phyloP scores from a whole-genome alignment of 2,329 filamentous ascomycete genomes.

The Fusarium sororula region DNA sequence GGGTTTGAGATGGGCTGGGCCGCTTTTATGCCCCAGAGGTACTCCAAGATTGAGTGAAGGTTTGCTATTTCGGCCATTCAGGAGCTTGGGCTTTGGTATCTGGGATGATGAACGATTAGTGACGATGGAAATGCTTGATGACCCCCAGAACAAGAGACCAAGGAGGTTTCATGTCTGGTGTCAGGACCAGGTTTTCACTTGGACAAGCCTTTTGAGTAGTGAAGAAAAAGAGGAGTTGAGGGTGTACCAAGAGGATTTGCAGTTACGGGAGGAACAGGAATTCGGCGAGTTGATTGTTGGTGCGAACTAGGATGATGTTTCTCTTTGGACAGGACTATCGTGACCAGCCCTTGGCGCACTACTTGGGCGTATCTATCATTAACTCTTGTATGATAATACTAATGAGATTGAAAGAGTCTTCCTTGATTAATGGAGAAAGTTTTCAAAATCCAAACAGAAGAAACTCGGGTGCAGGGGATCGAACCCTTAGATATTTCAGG shows the following conservation, averaged over 20 bases:
- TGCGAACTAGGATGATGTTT: background rate
- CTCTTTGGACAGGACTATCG: background rate
- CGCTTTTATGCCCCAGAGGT: background rate
- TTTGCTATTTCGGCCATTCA: slow-evolving; percentile 17
- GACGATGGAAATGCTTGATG: slow-evolving; percentile 27
- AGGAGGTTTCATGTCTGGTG: slow-evolving; percentile 15
- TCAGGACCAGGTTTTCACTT: slow-evolving; percentile 28
- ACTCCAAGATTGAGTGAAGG: slow-evolving; percentile 6
- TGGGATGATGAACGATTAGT: slow-evolving; percentile 27
- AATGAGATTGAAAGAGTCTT: background rate
- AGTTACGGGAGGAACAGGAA: background rate
- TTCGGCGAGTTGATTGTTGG: background rate
- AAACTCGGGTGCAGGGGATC: background rate
- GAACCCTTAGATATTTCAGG: background rate
- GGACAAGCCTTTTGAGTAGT: slow-evolving; percentile 16
- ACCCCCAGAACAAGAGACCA: background rate
- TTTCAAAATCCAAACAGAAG: background rate
- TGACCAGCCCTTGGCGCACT: background rate
- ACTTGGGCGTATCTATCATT: background rate
- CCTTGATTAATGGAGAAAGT: fast-evolving
- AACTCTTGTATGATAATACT: fast-evolving
- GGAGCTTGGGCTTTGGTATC: slow-evolving; percentile 11
- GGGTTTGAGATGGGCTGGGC: slow-evolving; percentile 11
- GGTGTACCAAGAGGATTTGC: background rate
- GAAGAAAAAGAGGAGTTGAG: slow-evolving; percentile 7